Evolutionary conservation across 2,329 filamentous ascomycete species (phyloP), one percentile per base, ranked within the genome.

Genomic region (Xylariales sp.): DNA sequence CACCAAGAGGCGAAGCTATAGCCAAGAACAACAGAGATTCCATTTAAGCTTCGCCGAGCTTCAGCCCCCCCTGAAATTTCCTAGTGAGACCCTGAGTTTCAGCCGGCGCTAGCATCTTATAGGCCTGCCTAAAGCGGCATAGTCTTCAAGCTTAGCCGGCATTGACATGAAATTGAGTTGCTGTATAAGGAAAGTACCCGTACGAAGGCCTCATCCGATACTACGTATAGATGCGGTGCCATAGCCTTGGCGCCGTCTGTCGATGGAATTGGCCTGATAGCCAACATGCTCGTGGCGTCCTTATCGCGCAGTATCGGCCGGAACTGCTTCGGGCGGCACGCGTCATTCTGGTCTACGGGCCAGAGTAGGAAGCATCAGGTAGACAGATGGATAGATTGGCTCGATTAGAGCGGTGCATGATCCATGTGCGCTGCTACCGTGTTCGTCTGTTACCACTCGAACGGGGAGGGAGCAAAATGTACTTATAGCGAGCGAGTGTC

Each of bases 401-500:
- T n/a, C n/a, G n/a, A n/a, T n/a, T n/a, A n/a, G 33, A 21, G 12
- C 6, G 11, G 15, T 24, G 22, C 19, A n/a, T 38, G n/a, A 27
- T 12, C 15, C 11, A 16, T 15, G 10, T 38, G 15, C 19, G 19
- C 18, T 25, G 14, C 28, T 11, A n/a, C 33, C 14, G 14, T 24
- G 22, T 15, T 8, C 22, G 14, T 8, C 11, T 8, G 14, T 11
- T 15, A 9, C 15, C n/a, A 8, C 14, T 10, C 14, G 10, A 21
- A 27, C 10, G 33, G 27, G 24, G 21, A 15, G 10, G 35, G 22
- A 8, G 15, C 14, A 10, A n/a, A 4, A 15, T 29, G 36, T 39
- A 39, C 36, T 31, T 39, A 39, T 39, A 39, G 36, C n/a, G n/a
- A n/a, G n/a, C n/a, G n/a, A n/a, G n/a, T 31, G 20, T 10, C 33